Evolutionary conservation across 2,329 filamentous ascomycete species (phyloP).

Genomic region (Aureobasidium uvarum): DNA sequence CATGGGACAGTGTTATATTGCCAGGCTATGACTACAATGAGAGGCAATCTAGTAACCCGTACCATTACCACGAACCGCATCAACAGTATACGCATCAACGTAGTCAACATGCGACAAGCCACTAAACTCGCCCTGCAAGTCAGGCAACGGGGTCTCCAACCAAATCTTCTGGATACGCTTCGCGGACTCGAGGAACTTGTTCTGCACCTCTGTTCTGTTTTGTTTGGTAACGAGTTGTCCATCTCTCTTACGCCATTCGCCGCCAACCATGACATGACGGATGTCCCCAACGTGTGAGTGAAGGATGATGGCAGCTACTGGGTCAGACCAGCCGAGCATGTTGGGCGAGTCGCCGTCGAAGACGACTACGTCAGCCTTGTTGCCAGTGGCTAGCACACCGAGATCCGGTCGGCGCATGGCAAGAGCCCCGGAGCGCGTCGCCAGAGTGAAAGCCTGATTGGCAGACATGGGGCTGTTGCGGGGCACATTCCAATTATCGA

Average conservation of each 20-base stretch:
- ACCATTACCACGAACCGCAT: conserved; percentile 10
- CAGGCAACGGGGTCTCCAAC: background rate
- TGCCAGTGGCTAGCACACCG: conserved; percentile 47
- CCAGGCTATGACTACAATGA: background rate
- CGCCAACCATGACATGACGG: conserved; percentile 53
- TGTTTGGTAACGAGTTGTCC: background rate
- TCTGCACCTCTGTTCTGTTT: conserved; percentile 4
- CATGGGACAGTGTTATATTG: no score
- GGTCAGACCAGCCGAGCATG: conserved; percentile 56
- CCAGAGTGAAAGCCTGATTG: conserved; percentile 56
- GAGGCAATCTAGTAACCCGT: background rate
- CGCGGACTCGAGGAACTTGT: background rate
- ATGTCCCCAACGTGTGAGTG: conserved; percentile 51
- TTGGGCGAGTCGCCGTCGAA: conserved; percentile 52
- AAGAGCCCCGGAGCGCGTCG: conserved; percentile 54
- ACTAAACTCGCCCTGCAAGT: background rate
- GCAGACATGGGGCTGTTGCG: conserved; percentile 53
- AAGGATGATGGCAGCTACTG: conserved; percentile 54
- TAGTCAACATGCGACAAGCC: conserved; percentile 3
- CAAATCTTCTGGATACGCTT: conserved; percentile 8
- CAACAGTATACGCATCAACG: conserved; percentile 3
- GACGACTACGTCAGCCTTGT: conserved; percentile 56
- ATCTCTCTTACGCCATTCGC: conserved; percentile 54
- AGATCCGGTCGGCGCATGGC: conserved; percentile 54
- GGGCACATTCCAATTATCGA: conserved; percentile 48